Percentiles rank a stretch among this genome's conserved stretches.
These are phyloP conservation scores for Sanghuangporus weigelae DNA, from an alignment of 1,284 basidiomycete species.

Conservation along the genomic window DNA sequence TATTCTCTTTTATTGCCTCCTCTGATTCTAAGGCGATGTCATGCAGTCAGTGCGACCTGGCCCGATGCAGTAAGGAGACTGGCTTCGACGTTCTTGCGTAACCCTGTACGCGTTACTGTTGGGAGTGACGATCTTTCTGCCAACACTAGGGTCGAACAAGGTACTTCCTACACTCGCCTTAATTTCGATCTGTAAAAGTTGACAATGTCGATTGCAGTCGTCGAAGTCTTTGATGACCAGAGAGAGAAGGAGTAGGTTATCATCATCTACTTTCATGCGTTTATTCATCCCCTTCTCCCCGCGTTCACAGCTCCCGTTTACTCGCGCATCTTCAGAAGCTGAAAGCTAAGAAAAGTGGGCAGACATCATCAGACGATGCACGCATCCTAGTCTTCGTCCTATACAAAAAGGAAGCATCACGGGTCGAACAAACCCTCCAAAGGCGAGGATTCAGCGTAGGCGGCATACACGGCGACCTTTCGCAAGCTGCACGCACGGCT, in stretches of 20 bases:
- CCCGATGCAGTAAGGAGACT: conserved; percentile 92
- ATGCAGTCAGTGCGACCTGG: conserved; percentile 93
- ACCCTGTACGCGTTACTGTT: conserved; percentile 90
- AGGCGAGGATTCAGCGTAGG: conserved; percentile 83
- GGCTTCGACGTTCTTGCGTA: conserved; percentile 85
- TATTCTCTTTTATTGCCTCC: background rate
- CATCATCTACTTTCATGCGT: background rate
- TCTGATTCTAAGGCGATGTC: background rate
- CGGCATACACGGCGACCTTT: conserved; percentile 90
- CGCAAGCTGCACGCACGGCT: conserved; percentile 82
- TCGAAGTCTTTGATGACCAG: conserved; percentile 89
- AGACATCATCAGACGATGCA: conserved; percentile 43
- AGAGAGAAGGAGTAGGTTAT: conserved; percentile 79
- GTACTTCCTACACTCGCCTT: conserved; percentile 22
- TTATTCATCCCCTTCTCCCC: background rate
- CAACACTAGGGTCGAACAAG: conserved; percentile 84
- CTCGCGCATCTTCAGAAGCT: conserved; percentile 56
- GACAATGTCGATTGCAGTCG: conserved; percentile 28
- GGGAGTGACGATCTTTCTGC: conserved; percentile 95
- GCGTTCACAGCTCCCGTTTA: conserved; percentile 56
- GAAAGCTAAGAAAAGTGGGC: conserved; percentile 59
- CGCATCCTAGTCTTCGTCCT: conserved; percentile 93
- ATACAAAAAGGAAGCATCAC: conserved; percentile 96
- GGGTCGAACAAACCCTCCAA: conserved; percentile 80
- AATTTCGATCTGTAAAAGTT: too few species aligned